Percentiles rank a stretch among this genome's conserved stretches.
phyloP scores from a whole-genome alignment of 2,329 filamentous ascomycete species.

The Lecanosticta acicola region DNA sequence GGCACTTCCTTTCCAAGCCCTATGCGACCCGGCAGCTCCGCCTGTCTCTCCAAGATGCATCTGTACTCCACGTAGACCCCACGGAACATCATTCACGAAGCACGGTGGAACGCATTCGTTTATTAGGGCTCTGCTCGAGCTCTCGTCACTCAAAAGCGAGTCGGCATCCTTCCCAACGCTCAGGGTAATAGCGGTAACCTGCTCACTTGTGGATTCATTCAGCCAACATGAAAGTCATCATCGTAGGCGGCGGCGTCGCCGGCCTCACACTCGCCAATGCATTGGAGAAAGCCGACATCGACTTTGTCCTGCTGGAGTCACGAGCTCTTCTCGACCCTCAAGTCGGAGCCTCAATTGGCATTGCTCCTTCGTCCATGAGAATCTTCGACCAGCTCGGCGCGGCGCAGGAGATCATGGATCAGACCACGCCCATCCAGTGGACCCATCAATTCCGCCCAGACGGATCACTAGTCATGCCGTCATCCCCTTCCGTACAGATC shows the following conservation, averaged over 20 bases:
- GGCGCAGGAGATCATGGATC: constrained; percentile 14
- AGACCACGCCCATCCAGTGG: constrained; percentile 6
- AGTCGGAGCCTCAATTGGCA: constrained; percentile 45
- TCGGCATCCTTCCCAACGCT: too few species aligned
- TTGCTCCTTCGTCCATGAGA: constrained; percentile 40
- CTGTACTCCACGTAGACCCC: too few species aligned
- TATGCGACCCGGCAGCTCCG: too few species aligned
- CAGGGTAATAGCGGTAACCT: too few species aligned
- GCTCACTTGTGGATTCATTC: too few species aligned
- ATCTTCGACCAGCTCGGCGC: constrained; percentile 49
- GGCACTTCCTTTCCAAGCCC: too few species aligned
- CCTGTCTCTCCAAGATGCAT: too few species aligned
- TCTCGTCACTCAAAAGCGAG: too few species aligned
- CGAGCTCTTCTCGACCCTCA: constrained; percentile 40
- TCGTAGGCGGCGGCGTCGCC: constrained; percentile 47
- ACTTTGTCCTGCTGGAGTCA: constrained; percentile 48
- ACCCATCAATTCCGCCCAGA: constrained; percentile 3
- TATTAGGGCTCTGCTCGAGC: too few species aligned
- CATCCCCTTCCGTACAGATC: constrained; percentile 6
- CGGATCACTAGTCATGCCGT: constrained; percentile 6
- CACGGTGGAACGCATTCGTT: too few species aligned
- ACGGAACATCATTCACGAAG: too few species aligned
- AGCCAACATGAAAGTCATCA: constrained; percentile 34
- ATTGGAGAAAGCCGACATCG: constrained; percentile 43
- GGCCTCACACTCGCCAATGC: constrained; percentile 45